These are phyloP conservation scores for Eimeria sp. DNA, from an alignment of 169 alveolate genomes.

Conservation along the genomic window DNA sequence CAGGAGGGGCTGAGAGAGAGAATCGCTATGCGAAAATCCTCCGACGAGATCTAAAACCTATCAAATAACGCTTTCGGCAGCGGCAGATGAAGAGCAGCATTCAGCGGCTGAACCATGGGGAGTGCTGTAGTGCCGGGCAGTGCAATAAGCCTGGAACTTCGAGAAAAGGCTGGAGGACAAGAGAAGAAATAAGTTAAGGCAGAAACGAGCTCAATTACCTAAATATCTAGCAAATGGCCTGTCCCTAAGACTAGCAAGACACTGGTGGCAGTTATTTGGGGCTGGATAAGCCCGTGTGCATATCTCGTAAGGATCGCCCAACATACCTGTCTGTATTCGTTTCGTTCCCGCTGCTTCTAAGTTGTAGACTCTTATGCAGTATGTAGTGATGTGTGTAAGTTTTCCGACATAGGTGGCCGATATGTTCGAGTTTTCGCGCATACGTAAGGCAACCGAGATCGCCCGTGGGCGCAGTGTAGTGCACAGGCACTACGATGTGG, in stretches of 20 bases:
- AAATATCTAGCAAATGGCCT: background rate
- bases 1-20: conserved; percentile 48
- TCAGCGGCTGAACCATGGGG: conserved; percentile 71
- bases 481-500: no score
- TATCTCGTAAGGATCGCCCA: background rate
- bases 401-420: background rate
- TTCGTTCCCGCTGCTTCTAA: background rate
- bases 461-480: background rate
- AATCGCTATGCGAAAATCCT: background rate
- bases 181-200: background rate
- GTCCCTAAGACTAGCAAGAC: conserved; percentile 11
- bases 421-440: background rate
- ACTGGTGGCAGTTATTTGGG: conserved; percentile 18
- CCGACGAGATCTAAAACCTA: background rate
- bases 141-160: background rate
- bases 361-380: background rate
- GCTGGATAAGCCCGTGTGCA: conserved; percentile 34
- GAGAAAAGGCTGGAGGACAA: background rate
- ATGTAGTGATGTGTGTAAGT: background rate
- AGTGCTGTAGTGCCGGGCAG: conserved; percentile 36
- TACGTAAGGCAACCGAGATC: background rate
- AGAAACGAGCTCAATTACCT: conserved; percentile 31
- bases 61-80: conserved; percentile 43
- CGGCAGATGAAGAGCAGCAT: conserved; percentile 23
- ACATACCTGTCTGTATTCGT: conserved; percentile 9